These are phyloP conservation scores for Metschnikowia hibisci DNA, from an alignment of 805 yeast species.

Conservation along the genomic window DNA sequence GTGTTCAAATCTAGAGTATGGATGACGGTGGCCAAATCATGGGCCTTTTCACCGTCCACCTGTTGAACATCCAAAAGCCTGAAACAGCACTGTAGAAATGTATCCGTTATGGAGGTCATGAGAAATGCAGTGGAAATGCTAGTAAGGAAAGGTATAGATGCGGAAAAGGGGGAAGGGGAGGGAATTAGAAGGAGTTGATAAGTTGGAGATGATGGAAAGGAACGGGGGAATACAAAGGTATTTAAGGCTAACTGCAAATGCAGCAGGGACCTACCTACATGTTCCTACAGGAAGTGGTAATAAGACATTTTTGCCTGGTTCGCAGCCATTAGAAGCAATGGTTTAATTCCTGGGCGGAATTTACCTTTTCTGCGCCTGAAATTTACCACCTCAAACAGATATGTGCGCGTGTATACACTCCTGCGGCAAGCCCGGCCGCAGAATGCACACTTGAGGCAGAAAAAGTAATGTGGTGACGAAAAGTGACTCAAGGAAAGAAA, in stretches of 20 bases:
- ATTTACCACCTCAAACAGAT: constrained; percentile 6
- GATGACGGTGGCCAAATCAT: constrained; percentile 14
- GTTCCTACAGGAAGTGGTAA: constrained; percentile 9
- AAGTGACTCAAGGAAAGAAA: constrained; percentile 1
- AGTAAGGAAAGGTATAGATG: not conserved
- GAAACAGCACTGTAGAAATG: constrained; percentile 15
- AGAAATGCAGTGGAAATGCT: not conserved
- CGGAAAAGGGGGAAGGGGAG: not conserved
- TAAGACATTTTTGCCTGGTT: constrained; percentile 9
- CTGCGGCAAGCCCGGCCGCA: not conserved
- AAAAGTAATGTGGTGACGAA: constrained; percentile 1
- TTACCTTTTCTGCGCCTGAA: constrained; percentile 4
- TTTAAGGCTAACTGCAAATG: constrained; percentile 4
- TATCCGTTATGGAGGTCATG: constrained; percentile 10
- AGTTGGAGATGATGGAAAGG: not conserved
- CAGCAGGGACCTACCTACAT: constrained; percentile 1
- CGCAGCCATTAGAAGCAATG: constrained; percentile 12
- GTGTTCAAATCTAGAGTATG: constrained; percentile 16
- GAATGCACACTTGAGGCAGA: constrained; percentile 2
- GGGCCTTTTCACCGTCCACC: constrained; percentile 2
- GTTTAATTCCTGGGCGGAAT: constrained; percentile 6
- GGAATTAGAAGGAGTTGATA: not conserved
- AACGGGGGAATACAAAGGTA: constrained; percentile 7
- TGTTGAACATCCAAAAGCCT: constrained; percentile 7
- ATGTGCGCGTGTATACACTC: not conserved